Percentiles rank a stretch among this genome's conserved stretches.
Conservation (phyloP, 1,284 basidiomycete species). For the Porodaedalea pini region DNA sequence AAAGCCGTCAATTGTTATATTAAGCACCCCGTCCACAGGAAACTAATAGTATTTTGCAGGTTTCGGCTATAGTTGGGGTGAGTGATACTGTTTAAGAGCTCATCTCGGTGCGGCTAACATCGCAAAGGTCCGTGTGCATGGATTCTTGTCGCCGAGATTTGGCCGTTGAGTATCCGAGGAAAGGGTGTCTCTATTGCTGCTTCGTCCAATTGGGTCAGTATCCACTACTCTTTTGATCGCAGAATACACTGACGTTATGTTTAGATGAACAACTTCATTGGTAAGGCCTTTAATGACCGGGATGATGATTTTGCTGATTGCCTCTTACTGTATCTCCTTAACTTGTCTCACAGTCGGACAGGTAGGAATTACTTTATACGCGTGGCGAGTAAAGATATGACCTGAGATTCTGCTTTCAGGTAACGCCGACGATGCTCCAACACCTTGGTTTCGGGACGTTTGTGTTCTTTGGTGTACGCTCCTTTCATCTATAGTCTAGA, state of each 20-base stretch:
- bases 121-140: slow-evolving; percentile 52
- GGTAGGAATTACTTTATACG: slow-evolving; percentile 28
- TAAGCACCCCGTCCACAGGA: not conserved
- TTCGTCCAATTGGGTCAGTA: slow-evolving; percentile 64
- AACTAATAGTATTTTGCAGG: slow-evolving; percentile 28
- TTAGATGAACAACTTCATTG: slow-evolving; percentile 78
- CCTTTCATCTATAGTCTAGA: not conserved
- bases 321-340: no score
- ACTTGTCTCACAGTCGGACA: slow-evolving; percentile 5
- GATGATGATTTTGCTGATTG: no score
- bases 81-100: not conserved
- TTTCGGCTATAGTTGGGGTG: slow-evolving; percentile 68
- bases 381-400: slow-evolving; percentile 20
- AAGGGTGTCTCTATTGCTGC: slow-evolving; percentile 68
- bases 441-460: slow-evolving; percentile 63
- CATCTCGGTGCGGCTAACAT: not conserved
- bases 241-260: slow-evolving; percentile 10
- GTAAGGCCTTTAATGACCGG: slow-evolving; percentile 34
- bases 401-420: slow-evolving; percentile 34
- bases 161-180: slow-evolving; percentile 62
- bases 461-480: slow-evolving; percentile 59
- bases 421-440: slow-evolving; percentile 61
- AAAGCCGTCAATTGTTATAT: slow-evolving; percentile 20
- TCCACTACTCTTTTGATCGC: not conserved
- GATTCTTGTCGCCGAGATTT: slow-evolving; percentile 65